Evolutionary conservation across 352 stramenopile genomes (phyloP), one percentile per base, ranked within the genome.

Genomic region (Pythium aquatile): DNA sequence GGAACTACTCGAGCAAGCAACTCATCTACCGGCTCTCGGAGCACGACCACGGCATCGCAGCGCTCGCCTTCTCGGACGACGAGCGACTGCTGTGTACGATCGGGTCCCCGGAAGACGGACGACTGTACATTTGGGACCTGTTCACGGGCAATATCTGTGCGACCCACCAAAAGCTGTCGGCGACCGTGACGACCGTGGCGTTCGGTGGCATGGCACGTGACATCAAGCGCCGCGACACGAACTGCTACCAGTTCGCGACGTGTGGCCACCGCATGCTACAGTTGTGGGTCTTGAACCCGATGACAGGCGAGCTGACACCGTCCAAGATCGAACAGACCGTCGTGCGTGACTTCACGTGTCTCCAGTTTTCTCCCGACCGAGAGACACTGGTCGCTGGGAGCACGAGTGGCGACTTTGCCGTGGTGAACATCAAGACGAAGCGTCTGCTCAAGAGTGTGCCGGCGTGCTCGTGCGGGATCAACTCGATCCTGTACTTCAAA

Each of bases 81-180:
- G 93, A 94, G 61, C 78, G 85, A 32, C 69, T 98, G 35, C 68
- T 98, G 5, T 92, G 81, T 61, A 88, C 85, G 0, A 79, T 95
- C 47, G 93, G 93, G 11, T 59, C 71, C 7, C 74, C 75, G 1
- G 81, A 95, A 29, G 93, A 98, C 66, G 80, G 81, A 1, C 85
- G 90, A 17, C 70, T 98, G 30, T 93, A 95, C 64, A 70, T 98
- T 48, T 98, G 93, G 93, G 93, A 98, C 54, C 66, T 97, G 8
- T 71, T 74, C 47, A 97, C 84, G 11, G 92, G 92, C 14, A 87
- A 87, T 63, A 97, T 97, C 53, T 93, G 93, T 58, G 78, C 88
- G 9, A 93, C 84, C 9, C 79, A 91, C 54, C 78, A 87, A 65
- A 90, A 94, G 58, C 74, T 94, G 37, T 61, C 71, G 44, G 68